These are phyloP conservation scores for Mucuna pruriens DNA, from an alignment of 306 rosid species.

Conservation along the genomic window DNA sequence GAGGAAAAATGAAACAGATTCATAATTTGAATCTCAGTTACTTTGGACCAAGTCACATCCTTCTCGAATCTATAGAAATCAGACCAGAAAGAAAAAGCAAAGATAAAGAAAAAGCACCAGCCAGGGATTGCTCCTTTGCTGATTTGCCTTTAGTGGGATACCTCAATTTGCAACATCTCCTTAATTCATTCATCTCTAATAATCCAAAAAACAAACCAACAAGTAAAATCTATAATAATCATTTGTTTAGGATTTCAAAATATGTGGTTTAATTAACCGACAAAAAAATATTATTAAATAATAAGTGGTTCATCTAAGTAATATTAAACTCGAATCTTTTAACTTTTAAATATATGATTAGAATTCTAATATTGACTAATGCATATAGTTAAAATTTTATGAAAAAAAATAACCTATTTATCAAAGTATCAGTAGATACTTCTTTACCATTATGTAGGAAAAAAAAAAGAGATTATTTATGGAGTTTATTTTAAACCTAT, in stretches of 20 bases:
- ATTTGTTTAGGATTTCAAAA: slow-evolving; percentile 33
- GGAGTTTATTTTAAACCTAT: background rate
- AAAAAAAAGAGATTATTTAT: no score
- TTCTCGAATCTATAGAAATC: slow-evolving; percentile 74
- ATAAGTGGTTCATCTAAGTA: no score
- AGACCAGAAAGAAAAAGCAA: slow-evolving; percentile 57
- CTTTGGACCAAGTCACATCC: slow-evolving; percentile 73
- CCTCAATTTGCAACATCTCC: slow-evolving; percentile 29
- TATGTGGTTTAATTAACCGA: slow-evolving; percentile 32
- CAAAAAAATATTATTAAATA: no score
- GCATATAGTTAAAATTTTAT: no score
- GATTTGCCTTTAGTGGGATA: slow-evolving; percentile 47
- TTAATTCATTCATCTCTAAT: background rate
- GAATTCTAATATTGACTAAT: no score
- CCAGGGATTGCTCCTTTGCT: slow-evolving; percentile 57
- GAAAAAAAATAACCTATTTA: no score
- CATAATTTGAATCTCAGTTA: slow-evolving; percentile 60
- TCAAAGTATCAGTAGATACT: no score
- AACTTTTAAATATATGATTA: no score
- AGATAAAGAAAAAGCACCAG: slow-evolving; percentile 68
- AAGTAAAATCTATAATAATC: background rate
- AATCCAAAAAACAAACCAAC: no score
- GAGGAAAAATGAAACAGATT: slow-evolving; percentile 30
- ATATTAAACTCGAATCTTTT: no score
- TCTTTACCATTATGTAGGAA: no score